phyloP scores from a whole-genome alignment of 2,329 filamentous ascomycete species.

The Diaporthe sp. region DNA sequence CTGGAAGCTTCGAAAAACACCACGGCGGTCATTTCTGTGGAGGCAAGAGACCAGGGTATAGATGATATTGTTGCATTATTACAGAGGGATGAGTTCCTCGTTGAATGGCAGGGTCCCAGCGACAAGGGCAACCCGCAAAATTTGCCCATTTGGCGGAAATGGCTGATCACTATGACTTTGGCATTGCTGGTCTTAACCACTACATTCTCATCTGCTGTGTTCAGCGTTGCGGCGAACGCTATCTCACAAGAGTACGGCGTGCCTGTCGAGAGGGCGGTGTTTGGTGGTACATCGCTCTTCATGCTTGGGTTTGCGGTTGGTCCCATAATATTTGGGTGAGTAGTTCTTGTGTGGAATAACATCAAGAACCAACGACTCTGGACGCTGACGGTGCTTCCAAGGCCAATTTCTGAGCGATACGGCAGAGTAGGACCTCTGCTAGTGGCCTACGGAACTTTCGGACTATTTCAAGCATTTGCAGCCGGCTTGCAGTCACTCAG shows the following conservation, averaged over 20 bases:
- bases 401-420: slow-evolving; percentile 18
- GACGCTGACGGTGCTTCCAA: background rate
- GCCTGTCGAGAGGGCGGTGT: background rate
- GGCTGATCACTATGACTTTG: slow-evolving; percentile 1
- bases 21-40: background rate
- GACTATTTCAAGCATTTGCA: slow-evolving; percentile 8
- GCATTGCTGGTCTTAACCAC: slow-evolving; percentile 10
- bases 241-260: slow-evolving; percentile 10
- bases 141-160: slow-evolving; percentile 5
- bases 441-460: background rate
- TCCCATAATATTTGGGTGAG: slow-evolving; percentile 9
- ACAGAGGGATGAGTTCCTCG: background rate
- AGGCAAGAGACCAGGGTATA: background rate
- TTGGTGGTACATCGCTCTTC: slow-evolving; percentile 6
- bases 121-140: background rate
- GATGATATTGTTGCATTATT: background rate
- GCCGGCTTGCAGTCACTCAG: slow-evolving; percentile 3
- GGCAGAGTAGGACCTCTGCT: background rate
- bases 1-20: background rate
- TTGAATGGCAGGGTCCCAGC: slow-evolving; percentile 2
- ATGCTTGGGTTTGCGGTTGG: slow-evolving; percentile 10
- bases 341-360: background rate
- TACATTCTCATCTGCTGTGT: slow-evolving; percentile 12
- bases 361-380: background rate
- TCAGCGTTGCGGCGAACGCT: background rate